These are phyloP conservation scores for Rutstroemia sp. DNA, from an alignment of 2,329 filamentous ascomycete species.

Conservation along the genomic window DNA sequence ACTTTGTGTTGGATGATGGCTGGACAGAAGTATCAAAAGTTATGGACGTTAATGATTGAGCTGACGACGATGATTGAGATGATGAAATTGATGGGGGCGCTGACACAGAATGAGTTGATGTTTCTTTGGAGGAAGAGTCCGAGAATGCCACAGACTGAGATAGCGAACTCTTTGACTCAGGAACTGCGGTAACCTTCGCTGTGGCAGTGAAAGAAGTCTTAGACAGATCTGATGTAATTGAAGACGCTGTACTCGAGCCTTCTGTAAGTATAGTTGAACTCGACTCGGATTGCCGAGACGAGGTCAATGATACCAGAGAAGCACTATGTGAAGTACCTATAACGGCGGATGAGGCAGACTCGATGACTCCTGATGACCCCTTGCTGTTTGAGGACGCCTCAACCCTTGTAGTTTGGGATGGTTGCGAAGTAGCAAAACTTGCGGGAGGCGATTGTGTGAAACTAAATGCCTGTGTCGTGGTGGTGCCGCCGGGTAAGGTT, in stretches of 20 bases:
- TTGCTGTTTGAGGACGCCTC: neutral
- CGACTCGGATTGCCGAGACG: neutral
- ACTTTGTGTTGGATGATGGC: neutral
- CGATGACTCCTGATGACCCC: neutral
- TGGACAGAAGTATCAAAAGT: neutral
- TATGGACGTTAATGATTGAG: neutral
- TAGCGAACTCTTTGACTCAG: too few relatives aligned
- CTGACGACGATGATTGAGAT: neutral
- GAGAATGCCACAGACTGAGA: neutral
- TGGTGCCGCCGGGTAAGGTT: neutral
- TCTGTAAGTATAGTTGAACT: neutral
- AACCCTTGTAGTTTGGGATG: neutral
- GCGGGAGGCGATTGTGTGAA: neutral
- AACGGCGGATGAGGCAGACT: neutral
- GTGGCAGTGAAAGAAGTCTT: neutral
- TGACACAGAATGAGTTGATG: neutral
- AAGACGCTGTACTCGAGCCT: neutral
- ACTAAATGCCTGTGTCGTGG: neutral
- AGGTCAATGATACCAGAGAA: neutral
- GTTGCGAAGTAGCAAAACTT: neutral
- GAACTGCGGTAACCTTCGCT: too few relatives aligned
- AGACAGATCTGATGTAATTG: neutral
- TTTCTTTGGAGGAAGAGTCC: neutral
- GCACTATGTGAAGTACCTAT: neutral
- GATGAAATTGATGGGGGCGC: neutral